Conservation (phyloP, 805 yeast genomes). For the Yamadazyma akitaensis region DNA sequence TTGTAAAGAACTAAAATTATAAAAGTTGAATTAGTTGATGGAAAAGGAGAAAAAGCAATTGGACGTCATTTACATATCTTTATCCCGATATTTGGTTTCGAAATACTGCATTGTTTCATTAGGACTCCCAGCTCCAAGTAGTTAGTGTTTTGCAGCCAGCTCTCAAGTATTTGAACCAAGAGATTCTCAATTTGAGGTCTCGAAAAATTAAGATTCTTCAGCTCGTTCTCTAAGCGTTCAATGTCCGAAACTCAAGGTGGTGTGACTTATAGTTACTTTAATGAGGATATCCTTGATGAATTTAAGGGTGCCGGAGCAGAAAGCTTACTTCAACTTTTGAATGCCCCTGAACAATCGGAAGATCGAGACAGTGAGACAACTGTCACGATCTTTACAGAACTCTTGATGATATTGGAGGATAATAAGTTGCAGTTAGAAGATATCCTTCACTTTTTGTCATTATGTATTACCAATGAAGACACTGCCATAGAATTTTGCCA, state of each 20-base stretch:
- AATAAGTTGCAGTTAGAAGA: constrained; percentile 1
- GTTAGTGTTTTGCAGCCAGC: neutral
- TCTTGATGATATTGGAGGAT: constrained; percentile 11
- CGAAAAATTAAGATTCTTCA: neutral
- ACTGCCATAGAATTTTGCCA: constrained; percentile 35
- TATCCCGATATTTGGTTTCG: no score
- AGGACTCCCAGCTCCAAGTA: no score
- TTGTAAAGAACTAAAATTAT: no score
- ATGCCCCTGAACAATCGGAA: constrained; percentile 21
- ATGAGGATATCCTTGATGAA: constrained; percentile 28
- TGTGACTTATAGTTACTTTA: constrained; percentile 20
- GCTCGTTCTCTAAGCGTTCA: neutral
- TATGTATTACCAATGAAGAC: constrained; percentile 28
- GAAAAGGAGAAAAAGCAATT: no score
- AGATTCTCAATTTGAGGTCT: neutral
- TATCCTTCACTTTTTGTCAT: constrained; percentile 16
- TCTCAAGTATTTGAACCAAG: neutral
- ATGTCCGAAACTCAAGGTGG: constrained; percentile 1
- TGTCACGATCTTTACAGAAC: constrained; percentile 12
- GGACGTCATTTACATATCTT: no score
- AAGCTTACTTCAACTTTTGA: constrained; percentile 28
- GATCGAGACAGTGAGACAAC: neutral
- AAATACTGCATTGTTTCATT: no score
- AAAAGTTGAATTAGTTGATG: no score
- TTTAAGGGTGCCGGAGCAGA: constrained; percentile 32